These are phyloP conservation scores for Pseudopithomyces chartarum DNA, from an alignment of 2,329 filamentous ascomycete species.

Conservation along the genomic window DNA sequence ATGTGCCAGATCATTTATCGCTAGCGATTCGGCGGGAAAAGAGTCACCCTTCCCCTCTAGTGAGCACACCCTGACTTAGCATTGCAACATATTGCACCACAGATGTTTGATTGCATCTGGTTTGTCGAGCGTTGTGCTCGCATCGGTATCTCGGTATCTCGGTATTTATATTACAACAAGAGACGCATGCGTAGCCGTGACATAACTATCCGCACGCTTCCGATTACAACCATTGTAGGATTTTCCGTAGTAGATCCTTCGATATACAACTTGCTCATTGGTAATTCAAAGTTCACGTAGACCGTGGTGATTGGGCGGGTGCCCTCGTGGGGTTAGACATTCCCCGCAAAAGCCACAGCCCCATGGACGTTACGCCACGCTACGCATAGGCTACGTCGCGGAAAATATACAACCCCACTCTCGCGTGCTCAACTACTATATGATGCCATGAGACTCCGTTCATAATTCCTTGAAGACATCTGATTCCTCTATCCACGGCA, in stretches of 20 bases:
- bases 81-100: background rate
- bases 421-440: background rate
- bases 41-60: background rate
- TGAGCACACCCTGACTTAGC: background rate
- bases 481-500: background rate
- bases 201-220: too few species aligned
- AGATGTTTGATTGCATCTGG: too few species aligned
- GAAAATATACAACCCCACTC: slow-evolving; percentile 8
- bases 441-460: background rate
- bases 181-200: too few species aligned
- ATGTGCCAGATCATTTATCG: background rate
- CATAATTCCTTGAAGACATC: background rate
- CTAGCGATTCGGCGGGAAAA: background rate
- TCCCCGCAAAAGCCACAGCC: slow-evolving; percentile 15
- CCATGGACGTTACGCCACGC: slow-evolving; percentile 9
- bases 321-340: background rate
- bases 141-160: background rate
- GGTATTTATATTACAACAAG: background rate
- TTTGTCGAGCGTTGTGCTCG: background rate
- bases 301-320: background rate
- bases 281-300: background rate
- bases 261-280: too few species aligned
- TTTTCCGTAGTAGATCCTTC: too few species aligned
- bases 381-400: slow-evolving; percentile 4
- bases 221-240: too few species aligned